Evolutionary conservation across 176 grass and related monocot species (phyloP).

Genomic region (Pontederia crassipes): DNA sequence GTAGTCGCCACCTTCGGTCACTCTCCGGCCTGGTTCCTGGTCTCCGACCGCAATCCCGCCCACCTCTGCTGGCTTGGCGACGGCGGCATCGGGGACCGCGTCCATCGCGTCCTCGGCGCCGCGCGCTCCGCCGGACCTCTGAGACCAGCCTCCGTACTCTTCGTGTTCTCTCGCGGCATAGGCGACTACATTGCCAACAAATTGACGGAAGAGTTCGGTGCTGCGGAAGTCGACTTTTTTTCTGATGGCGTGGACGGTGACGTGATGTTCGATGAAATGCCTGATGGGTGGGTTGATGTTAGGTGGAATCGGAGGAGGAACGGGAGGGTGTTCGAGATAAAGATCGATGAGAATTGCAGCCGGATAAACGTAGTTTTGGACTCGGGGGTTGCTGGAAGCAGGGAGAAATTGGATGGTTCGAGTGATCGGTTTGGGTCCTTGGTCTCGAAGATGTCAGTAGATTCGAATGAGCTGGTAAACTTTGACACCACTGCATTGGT

Average conservation of each 20-base stretch:
- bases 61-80: conserved; percentile 35
- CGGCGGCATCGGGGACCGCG: conserved; percentile 32
- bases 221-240: conserved; percentile 44
- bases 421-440: conserved; percentile 23
- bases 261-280: conserved; percentile 27
- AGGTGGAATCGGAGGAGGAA: conserved; percentile 19
- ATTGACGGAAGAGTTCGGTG: conserved; percentile 45
- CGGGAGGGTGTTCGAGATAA: conserved; percentile 58
- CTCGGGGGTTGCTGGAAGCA: not conserved
- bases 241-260: conserved; percentile 23
- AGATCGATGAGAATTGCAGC: conserved; percentile 9
- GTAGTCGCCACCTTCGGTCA: conserved; percentile 52
- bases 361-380: not conserved
- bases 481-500: conserved; percentile 82
- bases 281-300: conserved; percentile 44
- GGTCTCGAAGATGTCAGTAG: conserved; percentile 30
- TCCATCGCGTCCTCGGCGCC: conserved; percentile 26
- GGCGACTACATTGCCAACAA: conserved; percentile 24
- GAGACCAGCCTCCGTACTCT: conserved; percentile 48
- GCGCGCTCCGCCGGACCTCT: conserved; percentile 33
- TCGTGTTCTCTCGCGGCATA: conserved; percentile 71
- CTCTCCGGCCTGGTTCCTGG: conserved; percentile 48
- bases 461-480: conserved; percentile 51
- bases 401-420: conserved; percentile 20
- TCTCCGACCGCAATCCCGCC: conserved; percentile 69